Evolutionary conservation across 345 rosid species (phyloP).

Genomic region (Eucalyptus erythrocorys): DNA sequence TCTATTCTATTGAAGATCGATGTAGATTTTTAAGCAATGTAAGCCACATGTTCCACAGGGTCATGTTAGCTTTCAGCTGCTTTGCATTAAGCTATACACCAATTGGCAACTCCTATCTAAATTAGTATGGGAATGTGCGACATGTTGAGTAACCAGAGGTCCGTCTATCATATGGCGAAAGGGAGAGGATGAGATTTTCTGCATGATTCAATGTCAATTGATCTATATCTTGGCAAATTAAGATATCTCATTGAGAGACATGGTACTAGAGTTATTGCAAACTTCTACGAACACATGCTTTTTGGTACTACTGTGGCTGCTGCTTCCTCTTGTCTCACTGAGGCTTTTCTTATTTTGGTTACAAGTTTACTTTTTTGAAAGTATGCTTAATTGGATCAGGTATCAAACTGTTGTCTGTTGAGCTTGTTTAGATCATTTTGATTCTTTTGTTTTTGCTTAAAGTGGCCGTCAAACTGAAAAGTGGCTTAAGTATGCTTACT

Average conservation of each 20-base stretch:
- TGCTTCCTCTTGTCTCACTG: not conserved
- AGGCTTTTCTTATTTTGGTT: not conserved
- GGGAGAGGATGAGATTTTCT: not conserved
- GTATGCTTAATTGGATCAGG: not conserved
- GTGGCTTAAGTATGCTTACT: not conserved
- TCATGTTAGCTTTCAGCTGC: not conserved
- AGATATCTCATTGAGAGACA: not conserved
- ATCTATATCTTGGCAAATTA: not conserved
- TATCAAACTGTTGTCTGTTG: not conserved
- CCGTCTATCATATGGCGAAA: not conserved
- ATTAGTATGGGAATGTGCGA: not conserved
- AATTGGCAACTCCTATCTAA: not conserved
- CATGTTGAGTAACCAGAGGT: not conserved
- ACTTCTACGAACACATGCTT: not conserved
- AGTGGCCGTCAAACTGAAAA: not conserved
- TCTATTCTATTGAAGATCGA: not conserved
- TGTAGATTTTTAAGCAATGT: not conserved
- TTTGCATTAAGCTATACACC: not conserved
- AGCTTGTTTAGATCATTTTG: not conserved
- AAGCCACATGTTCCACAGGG: not conserved
- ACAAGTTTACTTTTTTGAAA: not conserved
- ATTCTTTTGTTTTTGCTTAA: not conserved
- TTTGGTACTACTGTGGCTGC: not conserved
- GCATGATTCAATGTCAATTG: not conserved
- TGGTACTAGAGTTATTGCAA: not conserved